These are phyloP conservation scores for Pseudocercospora vitis DNA, from an alignment of 2,329 filamentous ascomycete genomes.

Conservation along the genomic window DNA sequence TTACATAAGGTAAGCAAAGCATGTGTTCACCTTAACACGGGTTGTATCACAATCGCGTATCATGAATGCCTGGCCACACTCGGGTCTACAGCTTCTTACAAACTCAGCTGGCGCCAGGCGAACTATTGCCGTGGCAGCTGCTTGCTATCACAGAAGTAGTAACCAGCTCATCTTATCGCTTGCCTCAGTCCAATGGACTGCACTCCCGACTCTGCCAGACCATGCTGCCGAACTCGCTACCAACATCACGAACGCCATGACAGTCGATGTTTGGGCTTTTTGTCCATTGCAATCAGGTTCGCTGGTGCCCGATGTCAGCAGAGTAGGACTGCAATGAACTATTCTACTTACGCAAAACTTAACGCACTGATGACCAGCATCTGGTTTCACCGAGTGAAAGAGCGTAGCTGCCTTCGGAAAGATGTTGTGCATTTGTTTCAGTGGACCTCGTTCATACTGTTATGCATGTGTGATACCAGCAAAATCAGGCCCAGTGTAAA, in stretches of 20 bases:
- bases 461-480: too few species aligned
- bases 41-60: too few species aligned
- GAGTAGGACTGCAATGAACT: not conserved
- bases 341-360: slow-evolving; percentile 3
- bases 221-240: not conserved
- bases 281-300: not conserved
- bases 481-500: too few species aligned
- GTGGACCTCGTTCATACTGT: too few species aligned
- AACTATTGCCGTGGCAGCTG: too few species aligned
- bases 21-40: too few species aligned
- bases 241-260: slow-evolving; percentile 2
- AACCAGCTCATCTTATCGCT: too few species aligned
- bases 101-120: too few species aligned
- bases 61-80: not conserved
- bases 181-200: too few species aligned
- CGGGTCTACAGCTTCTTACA: not conserved
- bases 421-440: slow-evolving; percentile 1
- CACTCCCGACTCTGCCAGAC: slow-evolving; percentile 7
- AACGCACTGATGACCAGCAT: not conserved
- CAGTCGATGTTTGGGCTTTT: not conserved
- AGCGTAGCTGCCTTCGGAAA: not conserved
- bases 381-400: not conserved
- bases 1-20: too few species aligned
- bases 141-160: too few species aligned
- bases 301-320: not conserved